Percentiles rank a stretch among this genome's conserved stretches.
Conservation (phyloP, 192 early-diverging fungal species). For the Pecoramyces ruminantium region DNA sequence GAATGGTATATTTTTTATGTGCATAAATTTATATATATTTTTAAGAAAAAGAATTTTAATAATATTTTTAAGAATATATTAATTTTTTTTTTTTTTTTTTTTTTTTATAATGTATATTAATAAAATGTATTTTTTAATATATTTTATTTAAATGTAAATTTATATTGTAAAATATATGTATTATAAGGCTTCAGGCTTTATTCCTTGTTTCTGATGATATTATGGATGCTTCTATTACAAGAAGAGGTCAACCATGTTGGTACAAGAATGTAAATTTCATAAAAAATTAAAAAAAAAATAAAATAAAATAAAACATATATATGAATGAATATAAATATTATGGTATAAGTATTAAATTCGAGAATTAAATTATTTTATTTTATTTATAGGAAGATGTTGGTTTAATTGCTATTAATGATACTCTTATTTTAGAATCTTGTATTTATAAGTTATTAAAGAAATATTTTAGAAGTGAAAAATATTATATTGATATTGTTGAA, state of each 20-base stretch:
- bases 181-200: constrained; percentile 78
- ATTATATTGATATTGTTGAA: constrained; percentile 84
- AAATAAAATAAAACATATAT: too few relatives aligned
- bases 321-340: too few relatives aligned
- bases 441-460: constrained; percentile 91
- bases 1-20: constrained; percentile 69
- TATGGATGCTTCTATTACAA: constrained; percentile 90
- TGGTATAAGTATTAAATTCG: too few relatives aligned
- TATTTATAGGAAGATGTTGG: constrained; percentile 46
- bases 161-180: too few relatives aligned
- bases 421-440: constrained; percentile 76
- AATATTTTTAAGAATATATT: too few relatives aligned
- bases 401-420: constrained; percentile 88
- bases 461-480: constrained; percentile 69
- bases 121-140: too few relatives aligned
- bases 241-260: constrained; percentile 95
- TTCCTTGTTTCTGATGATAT: constrained; percentile 98
- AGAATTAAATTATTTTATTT: too few relatives aligned
- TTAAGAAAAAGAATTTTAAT: too few relatives aligned
- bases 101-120: too few relatives aligned
- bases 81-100: too few relatives aligned
- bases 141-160: background rate
- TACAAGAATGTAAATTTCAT: constrained; percentile 38
- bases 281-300: too few relatives aligned
- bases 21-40: too few relatives aligned